A percentile compares a stretch with the other conserved stretches of the same genome.
Conservation (phyloP, 2,329 filamentous ascomycete species). For the Fusarium temperatum region DNA sequence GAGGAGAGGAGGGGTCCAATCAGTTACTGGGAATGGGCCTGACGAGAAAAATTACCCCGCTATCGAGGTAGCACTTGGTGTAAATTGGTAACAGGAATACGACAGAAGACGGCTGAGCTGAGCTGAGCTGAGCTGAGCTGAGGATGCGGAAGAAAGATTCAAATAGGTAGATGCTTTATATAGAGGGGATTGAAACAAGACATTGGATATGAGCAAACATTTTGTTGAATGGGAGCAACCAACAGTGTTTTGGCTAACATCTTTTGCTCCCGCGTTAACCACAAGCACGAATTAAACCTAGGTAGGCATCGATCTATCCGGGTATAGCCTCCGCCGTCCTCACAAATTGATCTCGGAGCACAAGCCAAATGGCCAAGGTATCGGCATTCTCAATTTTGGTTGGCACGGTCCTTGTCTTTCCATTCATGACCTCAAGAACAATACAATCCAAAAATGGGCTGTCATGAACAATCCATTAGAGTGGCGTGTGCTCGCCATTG, state of each 20-base stretch:
- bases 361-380: neutral
- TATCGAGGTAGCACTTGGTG: slow-evolving; percentile 28
- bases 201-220: neutral
- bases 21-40: slow-evolving; percentile 29
- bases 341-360: neutral
- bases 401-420: slow-evolving; percentile 15
- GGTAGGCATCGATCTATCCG: slow-evolving; percentile 1
- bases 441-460: slow-evolving; percentile 16
- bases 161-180: neutral
- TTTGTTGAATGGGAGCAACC: neutral
- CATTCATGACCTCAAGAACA: slow-evolving; percentile 33
- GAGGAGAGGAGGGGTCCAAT: slow-evolving; percentile 40
- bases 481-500: slow-evolving; percentile 17
- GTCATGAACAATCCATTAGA: slow-evolving; percentile 1
- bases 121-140: neutral
- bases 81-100: slow-evolving; percentile 8
- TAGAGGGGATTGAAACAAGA: neutral
- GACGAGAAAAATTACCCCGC: slow-evolving; percentile 40
- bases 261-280: neutral
- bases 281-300: neutral
- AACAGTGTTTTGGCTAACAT: neutral
- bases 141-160: neutral
- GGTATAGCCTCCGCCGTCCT: neutral
- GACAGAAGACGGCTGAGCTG: neutral
- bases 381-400: slow-evolving; percentile 4